Evolutionary conservation across 73 alveolate genomes (phyloP).

Genomic region (Paraurostyla sp.): DNA sequence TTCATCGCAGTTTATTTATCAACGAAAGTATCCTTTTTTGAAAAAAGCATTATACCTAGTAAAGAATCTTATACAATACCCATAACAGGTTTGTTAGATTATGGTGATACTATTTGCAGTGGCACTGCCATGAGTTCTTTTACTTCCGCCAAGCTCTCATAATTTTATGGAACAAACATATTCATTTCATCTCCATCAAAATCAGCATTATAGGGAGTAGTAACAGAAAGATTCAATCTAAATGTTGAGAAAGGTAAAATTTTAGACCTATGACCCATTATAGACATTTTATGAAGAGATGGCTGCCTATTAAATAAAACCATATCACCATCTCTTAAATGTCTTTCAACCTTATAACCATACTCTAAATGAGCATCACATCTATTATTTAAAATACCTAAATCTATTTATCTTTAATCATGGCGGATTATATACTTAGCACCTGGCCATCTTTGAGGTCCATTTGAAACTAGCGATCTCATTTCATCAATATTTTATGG

Average conservation of each 20-base stretch:
- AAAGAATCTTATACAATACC: slow-evolving; percentile 99
- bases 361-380: slow-evolving; percentile 87
- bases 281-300: slow-evolving; percentile 98
- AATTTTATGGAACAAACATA: slow-evolving; percentile 98
- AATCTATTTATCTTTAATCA: slow-evolving; percentile 86
- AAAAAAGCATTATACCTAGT: slow-evolving; percentile 90
- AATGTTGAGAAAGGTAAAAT: slow-evolving; percentile 98
- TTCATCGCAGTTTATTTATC: slow-evolving; percentile 94
- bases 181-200: slow-evolving; percentile 99
- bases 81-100: slow-evolving; percentile 99
- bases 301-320: slow-evolving; percentile 99
- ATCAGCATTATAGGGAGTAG: slow-evolving; percentile 99
- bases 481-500: slow-evolving; percentile 82
- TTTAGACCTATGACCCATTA: slow-evolving; percentile 99
- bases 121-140: slow-evolving; percentile 96
- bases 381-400: slow-evolving; percentile 71
- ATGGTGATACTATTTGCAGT: slow-evolving; percentile 94
- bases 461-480: slow-evolving; percentile 87
- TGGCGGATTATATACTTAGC: slow-evolving; percentile 89
- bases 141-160: slow-evolving; percentile 95
- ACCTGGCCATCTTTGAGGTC: slow-evolving; percentile 95
- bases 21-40: slow-evolving; percentile 92
- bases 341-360: slow-evolving; percentile 97
- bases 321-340: slow-evolving; percentile 89
- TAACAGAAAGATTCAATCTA: slow-evolving; percentile 97